Base-by-base conservation (phyloP, 768 basidiomycete species). In the Tylopilus balloui region DNA sequence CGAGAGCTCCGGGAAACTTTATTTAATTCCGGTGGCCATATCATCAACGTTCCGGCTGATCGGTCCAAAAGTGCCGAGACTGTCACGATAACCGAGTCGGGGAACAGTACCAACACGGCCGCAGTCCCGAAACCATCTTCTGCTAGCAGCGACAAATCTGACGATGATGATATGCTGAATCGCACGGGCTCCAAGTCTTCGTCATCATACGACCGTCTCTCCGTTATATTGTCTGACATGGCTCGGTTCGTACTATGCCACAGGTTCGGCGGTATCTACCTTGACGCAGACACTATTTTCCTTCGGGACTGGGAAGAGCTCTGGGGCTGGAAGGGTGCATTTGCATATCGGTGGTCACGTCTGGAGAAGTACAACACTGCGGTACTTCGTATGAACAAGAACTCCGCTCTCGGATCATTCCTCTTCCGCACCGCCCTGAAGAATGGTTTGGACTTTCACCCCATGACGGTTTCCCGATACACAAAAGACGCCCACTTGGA, bases 251-350 rank as follows among this genome's bases (percentile, higher is more conserved):
- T 98, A 48, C 76, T 99, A n/a, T 93, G 91, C 53, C 91, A 99
- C 67, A 86, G 93, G 19, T 98, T 88, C 61, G 95, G 96, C 20
- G 95, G 95, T 13, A 88, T 93, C 42, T 99, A 98, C 64, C 82
- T 99, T 45, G 95, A 99, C 61, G 93, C 94, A 10, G 96, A 98
- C 65, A 97, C 92, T 9, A 81, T 99, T 55, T 83, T 99, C 58
- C 71, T 99, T 27, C 86, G 96, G 19, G 95, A 99, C 62, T 99
- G 96, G 96, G 94, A 96, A 64, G 95, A 98, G 57, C 73, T 99
- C 6, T 97, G 92, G 92, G 92, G 91, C 24, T 96, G 90, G 86
- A 83, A 86, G 59, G 94, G 94, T 32, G 92, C 93, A 15, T 99
- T 96, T 59, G 94, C 95, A 8, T 98, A 97, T 66, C 78, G 95